These are phyloP conservation scores for Saccharomycopsis sp. DNA, from an alignment of 805 yeast species.

Conservation along the genomic window DNA sequence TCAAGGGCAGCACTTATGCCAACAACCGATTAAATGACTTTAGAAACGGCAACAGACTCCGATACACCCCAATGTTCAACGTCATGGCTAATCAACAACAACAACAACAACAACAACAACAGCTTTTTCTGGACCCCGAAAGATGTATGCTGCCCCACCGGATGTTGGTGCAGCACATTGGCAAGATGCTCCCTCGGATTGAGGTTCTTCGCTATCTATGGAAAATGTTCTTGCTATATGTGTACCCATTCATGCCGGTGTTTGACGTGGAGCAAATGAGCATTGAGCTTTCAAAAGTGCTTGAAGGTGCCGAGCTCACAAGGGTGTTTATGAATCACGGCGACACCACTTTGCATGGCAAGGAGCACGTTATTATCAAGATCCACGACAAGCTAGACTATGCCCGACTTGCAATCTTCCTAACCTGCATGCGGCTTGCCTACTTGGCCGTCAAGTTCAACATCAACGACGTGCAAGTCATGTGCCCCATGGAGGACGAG, in stretches of 20 bases:
- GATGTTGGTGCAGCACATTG: conserved; percentile 1
- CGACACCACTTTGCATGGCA: not conserved
- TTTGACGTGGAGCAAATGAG: conserved; percentile 6
- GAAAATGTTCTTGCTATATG: conserved; percentile 8
- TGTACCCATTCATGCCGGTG: conserved; percentile 16
- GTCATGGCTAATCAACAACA: too few species aligned
- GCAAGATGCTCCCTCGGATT: conserved; percentile 7
- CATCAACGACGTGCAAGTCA: conserved; percentile 4
- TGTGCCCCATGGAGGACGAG: conserved; percentile 12
- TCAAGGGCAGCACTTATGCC: too few species aligned
- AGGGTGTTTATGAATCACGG: conserved; percentile 1
- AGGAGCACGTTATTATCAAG: conserved; percentile 4
- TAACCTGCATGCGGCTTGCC: conserved; percentile 10
- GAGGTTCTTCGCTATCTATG: conserved; percentile 11
- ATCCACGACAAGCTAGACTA: conserved; percentile 10
- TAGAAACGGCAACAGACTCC: too few species aligned
- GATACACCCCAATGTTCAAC: too few species aligned
- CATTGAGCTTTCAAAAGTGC: conserved; percentile 1
- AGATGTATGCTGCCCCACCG: not conserved
- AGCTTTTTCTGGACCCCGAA: not conserved
- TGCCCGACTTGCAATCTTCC: conserved; percentile 9
- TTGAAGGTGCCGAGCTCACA: conserved; percentile 7
- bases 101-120: too few species aligned
- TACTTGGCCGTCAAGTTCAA: conserved; percentile 15
- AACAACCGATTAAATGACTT: too few species aligned